Percentiles rank a stretch among this genome's conserved stretches.
Conservation (phyloP, 2,329 filamentous ascomycete species). For the Harringtonia aguacate region DNA sequence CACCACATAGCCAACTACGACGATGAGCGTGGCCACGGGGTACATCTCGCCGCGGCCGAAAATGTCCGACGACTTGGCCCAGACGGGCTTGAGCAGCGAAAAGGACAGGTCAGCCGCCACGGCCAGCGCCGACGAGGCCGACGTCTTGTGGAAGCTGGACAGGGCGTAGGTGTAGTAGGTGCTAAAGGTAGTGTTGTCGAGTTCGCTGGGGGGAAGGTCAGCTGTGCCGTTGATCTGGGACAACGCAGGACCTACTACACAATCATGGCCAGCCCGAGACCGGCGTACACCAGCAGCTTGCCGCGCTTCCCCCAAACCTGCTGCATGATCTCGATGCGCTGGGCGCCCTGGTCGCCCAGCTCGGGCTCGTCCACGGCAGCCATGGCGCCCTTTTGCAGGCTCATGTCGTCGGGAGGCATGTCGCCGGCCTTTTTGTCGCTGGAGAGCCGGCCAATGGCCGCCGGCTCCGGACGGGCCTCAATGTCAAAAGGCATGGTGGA, state of each 20-base stretch:
- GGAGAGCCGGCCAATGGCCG: background rate
- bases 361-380: constrained; percentile 1
- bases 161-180: constrained; percentile 22
- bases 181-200: constrained; percentile 19
- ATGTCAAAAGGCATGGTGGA: constrained; percentile 1
- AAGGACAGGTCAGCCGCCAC: constrained; percentile 25
- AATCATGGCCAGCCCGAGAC: constrained; percentile 3
- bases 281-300: constrained; percentile 4
- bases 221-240: no score
- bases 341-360: constrained; percentile 4
- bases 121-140: constrained; percentile 16
- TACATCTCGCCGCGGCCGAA: constrained; percentile 52
- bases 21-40: constrained; percentile 41
- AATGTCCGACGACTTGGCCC: constrained; percentile 51
- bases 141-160: constrained; percentile 20
- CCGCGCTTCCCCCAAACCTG: constrained; percentile 8
- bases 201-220: constrained; percentile 14
- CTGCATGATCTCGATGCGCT: constrained; percentile 7
- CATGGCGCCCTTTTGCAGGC: constrained; percentile 4
- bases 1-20: constrained; percentile 44
- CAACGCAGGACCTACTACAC: background rate
- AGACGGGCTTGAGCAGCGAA: constrained; percentile 47
- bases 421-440: background rate
- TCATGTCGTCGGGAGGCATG: constrained; percentile 1
- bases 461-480: background rate